Conservation (phyloP, 352 stramenopile genomes). For the Elongisporangium prolatum region DNA sequence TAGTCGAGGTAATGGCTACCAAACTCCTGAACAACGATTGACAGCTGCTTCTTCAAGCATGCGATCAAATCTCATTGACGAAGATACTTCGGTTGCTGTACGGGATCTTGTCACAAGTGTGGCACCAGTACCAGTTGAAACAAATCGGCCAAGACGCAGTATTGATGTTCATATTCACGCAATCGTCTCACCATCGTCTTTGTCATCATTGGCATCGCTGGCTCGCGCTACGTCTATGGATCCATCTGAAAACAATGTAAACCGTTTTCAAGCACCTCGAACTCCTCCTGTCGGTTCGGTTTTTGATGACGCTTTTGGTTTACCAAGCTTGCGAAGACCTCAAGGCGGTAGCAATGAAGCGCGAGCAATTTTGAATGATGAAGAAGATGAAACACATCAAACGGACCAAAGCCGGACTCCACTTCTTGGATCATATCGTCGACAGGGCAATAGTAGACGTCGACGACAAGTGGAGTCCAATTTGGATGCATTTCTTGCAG, state of each 20-base stretch:
- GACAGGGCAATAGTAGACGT: slow-evolving; percentile 16
- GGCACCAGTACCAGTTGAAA: slow-evolving; percentile 19
- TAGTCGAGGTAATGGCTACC: not conserved
- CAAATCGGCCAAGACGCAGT: slow-evolving; percentile 37
- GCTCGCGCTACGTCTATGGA: slow-evolving; percentile 17
- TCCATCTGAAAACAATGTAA: slow-evolving; percentile 1
- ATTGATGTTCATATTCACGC: slow-evolving; percentile 88
- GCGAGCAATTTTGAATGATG: slow-evolving; percentile 26
- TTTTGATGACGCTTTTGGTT: slow-evolving; percentile 38
- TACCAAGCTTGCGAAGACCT: slow-evolving; percentile 22
- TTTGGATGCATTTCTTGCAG: slow-evolving; percentile 41
- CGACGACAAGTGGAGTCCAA: slow-evolving; percentile 26
- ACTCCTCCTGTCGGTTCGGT: slow-evolving; percentile 17
- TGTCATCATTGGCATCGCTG: slow-evolving; percentile 58
- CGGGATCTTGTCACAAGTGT: slow-evolving; percentile 59
- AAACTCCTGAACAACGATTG: not conserved
- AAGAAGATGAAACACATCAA: slow-evolving; percentile 24
- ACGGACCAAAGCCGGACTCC: slow-evolving; percentile 55
- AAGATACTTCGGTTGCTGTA: slow-evolving; percentile 51
- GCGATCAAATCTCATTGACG: slow-evolving; percentile 8
- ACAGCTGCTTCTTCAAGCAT: not conserved
- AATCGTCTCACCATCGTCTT: slow-evolving; percentile 69
- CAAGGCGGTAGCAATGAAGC: slow-evolving; percentile 13
- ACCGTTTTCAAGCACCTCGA: slow-evolving; percentile 12
- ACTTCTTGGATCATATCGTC: slow-evolving; percentile 44